A percentile compares a stretch with the other conserved stretches of the same genome.
phyloP scores from a whole-genome alignment of 2,329 filamentous ascomycete species.

The Neonectria neomacrospora region DNA sequence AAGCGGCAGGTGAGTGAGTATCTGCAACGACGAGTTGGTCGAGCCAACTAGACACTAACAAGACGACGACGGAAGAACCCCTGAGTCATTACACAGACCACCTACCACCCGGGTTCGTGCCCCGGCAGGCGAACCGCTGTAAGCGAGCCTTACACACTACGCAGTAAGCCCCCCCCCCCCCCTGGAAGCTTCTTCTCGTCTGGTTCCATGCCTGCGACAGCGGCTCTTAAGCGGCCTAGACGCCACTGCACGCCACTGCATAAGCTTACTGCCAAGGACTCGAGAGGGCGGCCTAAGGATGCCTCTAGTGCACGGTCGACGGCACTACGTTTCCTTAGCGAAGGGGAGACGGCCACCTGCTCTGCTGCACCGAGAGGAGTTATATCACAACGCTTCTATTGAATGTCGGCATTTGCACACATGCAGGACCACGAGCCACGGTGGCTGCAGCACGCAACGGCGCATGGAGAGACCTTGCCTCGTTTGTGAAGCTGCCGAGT shows the following conservation, averaged over 20 bases:
- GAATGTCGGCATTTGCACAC: background rate
- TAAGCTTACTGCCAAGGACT: slow-evolving; percentile 3
- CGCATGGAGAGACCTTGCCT: background rate
- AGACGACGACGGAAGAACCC: background rate
- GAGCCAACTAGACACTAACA: background rate
- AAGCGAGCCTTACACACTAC: no score
- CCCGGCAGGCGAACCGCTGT: background rate
- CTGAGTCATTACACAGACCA: background rate
- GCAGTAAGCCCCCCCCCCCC: no score
- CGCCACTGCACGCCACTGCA: background rate
- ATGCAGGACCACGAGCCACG: background rate
- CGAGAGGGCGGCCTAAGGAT: background rate
- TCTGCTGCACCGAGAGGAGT: background rate
- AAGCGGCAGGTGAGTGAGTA: background rate
- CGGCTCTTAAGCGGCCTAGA: background rate
- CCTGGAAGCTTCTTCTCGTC: no score
- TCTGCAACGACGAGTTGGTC: background rate
- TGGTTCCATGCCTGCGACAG: background rate
- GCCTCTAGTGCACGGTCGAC: background rate
- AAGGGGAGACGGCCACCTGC: background rate
- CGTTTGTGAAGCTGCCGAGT: slow-evolving; percentile 1
- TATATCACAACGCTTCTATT: background rate
- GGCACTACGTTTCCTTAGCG: background rate
- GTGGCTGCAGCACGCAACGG: background rate
- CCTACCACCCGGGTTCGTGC: background rate